phyloP scores from a whole-genome alignment of 2,329 filamentous ascomycete genomes.

The Penicillium sp. region DNA sequence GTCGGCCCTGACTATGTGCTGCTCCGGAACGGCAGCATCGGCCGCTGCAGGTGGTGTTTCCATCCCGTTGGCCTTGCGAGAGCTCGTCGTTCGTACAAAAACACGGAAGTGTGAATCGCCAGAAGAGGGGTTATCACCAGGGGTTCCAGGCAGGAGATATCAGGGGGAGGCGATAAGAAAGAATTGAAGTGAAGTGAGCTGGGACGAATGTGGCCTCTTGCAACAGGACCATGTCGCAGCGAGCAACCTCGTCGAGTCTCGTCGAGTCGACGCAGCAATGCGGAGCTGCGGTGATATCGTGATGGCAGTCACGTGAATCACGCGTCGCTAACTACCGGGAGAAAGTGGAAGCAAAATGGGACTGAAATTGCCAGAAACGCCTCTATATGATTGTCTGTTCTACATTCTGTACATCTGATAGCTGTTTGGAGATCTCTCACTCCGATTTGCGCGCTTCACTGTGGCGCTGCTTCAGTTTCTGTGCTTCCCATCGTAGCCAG shows the following conservation, averaged over 20 bases:
- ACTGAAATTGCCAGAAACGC: neutral
- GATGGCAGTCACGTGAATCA: constrained; percentile 12
- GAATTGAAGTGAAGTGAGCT: neutral
- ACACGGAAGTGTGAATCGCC: constrained; percentile 6
- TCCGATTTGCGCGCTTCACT: constrained; percentile 30
- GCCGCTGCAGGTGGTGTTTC: constrained; percentile 24
- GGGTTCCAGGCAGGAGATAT: constrained; percentile 4
- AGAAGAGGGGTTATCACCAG: constrained; percentile 3
- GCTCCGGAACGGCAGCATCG: constrained; percentile 29
- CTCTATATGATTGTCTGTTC: neutral
- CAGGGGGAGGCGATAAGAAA: neutral
- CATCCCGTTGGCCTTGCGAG: constrained; percentile 20
- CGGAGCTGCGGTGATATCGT: constrained; percentile 14
- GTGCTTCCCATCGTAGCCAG: constrained; percentile 84
- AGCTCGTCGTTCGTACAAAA: neutral
- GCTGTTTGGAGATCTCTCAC: constrained; percentile 11
- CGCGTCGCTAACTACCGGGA: neutral
- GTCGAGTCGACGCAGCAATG: neutral
- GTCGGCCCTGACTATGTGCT: constrained; percentile 49
- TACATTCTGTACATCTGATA: neutral
- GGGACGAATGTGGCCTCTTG: neutral
- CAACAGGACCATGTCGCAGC: constrained; percentile 4
- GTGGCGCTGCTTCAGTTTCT: constrained; percentile 33
- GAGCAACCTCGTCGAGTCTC: constrained; percentile 1
- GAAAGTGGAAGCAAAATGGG: neutral